Conservation (phyloP, 1,284 basidiomycete genomes). For the Microbotryum silenes-acaulis region DNA sequence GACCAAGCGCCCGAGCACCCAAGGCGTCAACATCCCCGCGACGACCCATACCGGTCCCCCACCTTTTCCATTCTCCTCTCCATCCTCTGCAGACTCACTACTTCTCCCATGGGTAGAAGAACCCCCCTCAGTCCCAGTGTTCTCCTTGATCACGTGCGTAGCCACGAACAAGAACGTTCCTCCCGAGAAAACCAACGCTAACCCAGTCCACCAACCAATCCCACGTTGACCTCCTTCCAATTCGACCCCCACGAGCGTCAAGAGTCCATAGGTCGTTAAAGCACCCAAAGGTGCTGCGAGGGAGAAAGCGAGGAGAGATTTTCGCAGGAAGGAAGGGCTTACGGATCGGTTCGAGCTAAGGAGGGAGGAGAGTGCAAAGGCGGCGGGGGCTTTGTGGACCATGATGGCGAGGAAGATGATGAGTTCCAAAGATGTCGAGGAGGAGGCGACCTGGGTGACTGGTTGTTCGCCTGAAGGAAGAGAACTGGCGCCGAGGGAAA, state of each 20-base stretch:
- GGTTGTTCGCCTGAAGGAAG: background rate
- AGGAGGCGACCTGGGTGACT: slow-evolving; percentile 8
- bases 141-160: slow-evolving; percentile 39
- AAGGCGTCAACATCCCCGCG: slow-evolving; percentile 26
- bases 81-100: background rate
- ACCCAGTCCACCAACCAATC: slow-evolving; percentile 37
- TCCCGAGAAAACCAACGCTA: slow-evolving; percentile 41
- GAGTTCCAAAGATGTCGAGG: slow-evolving; percentile 50
- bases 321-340: slow-evolving; percentile 13
- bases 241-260: slow-evolving; percentile 7
- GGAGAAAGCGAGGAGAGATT: slow-evolving; percentile 25
- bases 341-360: slow-evolving; percentile 18
- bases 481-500: slow-evolving; percentile 67
- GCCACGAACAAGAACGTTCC: slow-evolving; percentile 45
- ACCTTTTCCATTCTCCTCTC: background rate
- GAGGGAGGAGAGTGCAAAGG: slow-evolving; percentile 32
- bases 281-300: slow-evolving; percentile 32
- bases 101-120: background rate
- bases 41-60: slow-evolving; percentile 11
- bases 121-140: background rate
- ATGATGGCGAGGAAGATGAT: slow-evolving; percentile 80
- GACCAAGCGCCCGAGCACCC: slow-evolving; percentile 11
- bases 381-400: slow-evolving; percentile 62
- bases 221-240: background rate
- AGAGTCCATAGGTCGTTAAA: slow-evolving; percentile 20